phyloP scores from a whole-genome alignment of 164 flowering plant species.

The Sedum album region DNA sequence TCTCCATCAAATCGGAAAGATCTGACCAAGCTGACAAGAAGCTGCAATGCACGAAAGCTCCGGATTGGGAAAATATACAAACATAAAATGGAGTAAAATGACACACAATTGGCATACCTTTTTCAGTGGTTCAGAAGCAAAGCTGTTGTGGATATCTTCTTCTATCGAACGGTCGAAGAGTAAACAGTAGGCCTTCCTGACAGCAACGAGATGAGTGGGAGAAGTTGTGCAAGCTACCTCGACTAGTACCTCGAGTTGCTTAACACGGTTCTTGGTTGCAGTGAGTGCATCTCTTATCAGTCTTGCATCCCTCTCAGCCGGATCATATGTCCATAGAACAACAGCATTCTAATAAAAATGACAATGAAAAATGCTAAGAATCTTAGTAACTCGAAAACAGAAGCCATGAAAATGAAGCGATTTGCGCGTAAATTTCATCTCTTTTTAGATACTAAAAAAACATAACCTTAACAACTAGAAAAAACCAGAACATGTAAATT shows the following conservation, averaged over 20 bases:
- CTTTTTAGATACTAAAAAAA: no score
- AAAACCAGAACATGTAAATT: background rate
- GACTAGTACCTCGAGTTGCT: conserved; percentile 37
- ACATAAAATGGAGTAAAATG: no score
- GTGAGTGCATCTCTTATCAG: conserved; percentile 50
- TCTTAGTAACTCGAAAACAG: background rate
- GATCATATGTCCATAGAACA: conserved; percentile 59
- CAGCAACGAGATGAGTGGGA: conserved; percentile 62
- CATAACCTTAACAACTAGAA: background rate
- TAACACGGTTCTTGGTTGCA: conserved; percentile 25
- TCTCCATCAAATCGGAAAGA: conserved; percentile 62
- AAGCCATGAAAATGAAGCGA: no score
- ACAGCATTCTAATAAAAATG: conserved; percentile 73
- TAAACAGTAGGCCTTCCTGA: conserved; percentile 55
- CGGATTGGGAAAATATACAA: no score
- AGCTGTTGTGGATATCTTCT: conserved; percentile 43
- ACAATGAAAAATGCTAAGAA: conserved; percentile 12
- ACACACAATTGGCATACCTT: conserved; percentile 45
- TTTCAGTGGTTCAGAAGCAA: conserved; percentile 27
- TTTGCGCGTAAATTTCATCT: no score
- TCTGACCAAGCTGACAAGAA: conserved; percentile 54
- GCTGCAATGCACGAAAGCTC: conserved; percentile 23
- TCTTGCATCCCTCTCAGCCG: conserved; percentile 68
- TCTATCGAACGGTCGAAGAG: conserved; percentile 62
- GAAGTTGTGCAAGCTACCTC: conserved; percentile 71